Evolutionary conservation across 306 rosid genomes (phyloP).

Genomic region (Cicer cuneatum): DNA sequence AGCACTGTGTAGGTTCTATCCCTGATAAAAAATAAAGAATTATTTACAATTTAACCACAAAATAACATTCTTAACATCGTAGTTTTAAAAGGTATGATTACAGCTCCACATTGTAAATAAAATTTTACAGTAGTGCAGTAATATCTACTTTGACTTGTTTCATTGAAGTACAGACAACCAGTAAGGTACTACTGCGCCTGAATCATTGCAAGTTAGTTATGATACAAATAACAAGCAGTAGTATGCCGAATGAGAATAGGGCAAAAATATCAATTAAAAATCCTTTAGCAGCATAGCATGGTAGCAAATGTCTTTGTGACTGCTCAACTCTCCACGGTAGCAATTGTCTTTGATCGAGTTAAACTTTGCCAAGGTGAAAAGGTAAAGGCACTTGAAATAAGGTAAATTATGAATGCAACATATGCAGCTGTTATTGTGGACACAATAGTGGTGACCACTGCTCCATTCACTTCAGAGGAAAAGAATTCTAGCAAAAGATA

Average conservation of each 20-base stretch:
- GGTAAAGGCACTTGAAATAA: conserved; percentile 56
- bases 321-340: conserved; percentile 52
- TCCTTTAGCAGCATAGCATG: conserved; percentile 28
- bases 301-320: conserved; percentile 48
- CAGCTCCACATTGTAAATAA: conserved; percentile 38
- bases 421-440: conserved; percentile 63
- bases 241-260: conserved; percentile 28
- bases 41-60: conserved; percentile 1
- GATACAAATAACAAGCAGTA: conserved; percentile 43
- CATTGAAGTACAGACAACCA: conserved; percentile 26
- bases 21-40: background rate
- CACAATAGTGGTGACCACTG: conserved; percentile 43
- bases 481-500: conserved; percentile 85
- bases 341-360: conserved; percentile 48
- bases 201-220: conserved; percentile 33
- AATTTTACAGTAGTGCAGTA: conserved; percentile 38
- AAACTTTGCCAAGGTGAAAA: conserved; percentile 55
- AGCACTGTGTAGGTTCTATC: background rate
- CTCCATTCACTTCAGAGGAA: conserved; percentile 73
- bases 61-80: conserved; percentile 3
- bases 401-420: conserved; percentile 76
- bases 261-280: conserved; percentile 24
- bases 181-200: conserved; percentile 30
- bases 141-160: conserved; percentile 35
- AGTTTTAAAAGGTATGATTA: conserved; percentile 30